Evolutionary conservation across 192 early-diverging fungal genomes (phyloP).

Genomic region (Rhizoclosmatium globosum): DNA sequence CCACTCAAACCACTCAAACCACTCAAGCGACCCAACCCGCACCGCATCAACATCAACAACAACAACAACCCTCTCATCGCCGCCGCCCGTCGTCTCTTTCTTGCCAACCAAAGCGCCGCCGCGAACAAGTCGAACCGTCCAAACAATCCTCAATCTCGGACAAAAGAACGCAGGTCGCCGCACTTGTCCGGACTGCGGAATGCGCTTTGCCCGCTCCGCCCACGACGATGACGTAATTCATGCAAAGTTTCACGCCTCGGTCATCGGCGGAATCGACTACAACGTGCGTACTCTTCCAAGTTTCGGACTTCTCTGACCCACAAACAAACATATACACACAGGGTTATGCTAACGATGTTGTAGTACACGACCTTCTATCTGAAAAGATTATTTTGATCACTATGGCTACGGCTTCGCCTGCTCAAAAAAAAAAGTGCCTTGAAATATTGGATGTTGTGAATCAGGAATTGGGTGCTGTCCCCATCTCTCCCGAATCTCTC

Average conservation of each 20-base stretch:
- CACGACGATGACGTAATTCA: constrained; percentile 37
- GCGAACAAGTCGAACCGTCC: background rate
- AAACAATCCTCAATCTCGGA: constrained; percentile 35
- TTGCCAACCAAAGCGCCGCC: background rate
- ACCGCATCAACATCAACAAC: background rate
- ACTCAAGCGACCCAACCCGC: background rate
- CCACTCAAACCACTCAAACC: background rate
- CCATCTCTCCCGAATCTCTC: background rate
- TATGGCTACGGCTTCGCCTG: background rate
- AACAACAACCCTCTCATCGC: background rate
- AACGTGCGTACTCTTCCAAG: constrained; percentile 20
- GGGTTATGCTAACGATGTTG: constrained; percentile 31
- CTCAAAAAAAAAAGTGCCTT: constrained; percentile 19
- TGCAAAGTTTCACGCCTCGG: constrained; percentile 31
- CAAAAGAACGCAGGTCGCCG: constrained; percentile 23
- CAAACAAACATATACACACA: background rate
- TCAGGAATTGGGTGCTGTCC: constrained; percentile 37
- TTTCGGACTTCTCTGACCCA: background rate
- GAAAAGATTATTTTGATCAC: constrained; percentile 28
- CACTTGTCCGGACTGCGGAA: constrained; percentile 36
- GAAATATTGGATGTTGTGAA: constrained; percentile 40
- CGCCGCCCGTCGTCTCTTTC: background rate
- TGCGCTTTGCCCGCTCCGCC: constrained; percentile 26
- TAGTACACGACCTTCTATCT: constrained; percentile 23
- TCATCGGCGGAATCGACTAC: constrained; percentile 41